These are phyloP conservation scores for Penicillium longicatenatum DNA, from an alignment of 495 filamentous ascomycete genomes.

Conservation along the genomic window DNA sequence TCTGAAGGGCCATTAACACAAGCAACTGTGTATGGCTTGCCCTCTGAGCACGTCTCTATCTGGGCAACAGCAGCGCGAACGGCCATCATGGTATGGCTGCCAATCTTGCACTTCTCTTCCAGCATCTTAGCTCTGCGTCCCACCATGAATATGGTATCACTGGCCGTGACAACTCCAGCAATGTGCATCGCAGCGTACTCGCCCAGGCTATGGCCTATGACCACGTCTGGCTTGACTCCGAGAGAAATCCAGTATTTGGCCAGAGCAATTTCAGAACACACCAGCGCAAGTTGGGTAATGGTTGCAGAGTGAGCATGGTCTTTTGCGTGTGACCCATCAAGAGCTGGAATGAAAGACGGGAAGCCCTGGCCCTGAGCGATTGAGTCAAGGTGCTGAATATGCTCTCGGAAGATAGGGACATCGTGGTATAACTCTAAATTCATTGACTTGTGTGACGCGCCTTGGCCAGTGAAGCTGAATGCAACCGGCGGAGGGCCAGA, in stretches of 20 bases:
- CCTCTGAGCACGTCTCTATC: background rate
- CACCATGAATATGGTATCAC: conserved; percentile 67
- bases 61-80: conserved; percentile 37
- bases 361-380: conserved; percentile 33
- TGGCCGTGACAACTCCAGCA: conserved; percentile 73
- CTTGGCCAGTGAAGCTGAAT: conserved; percentile 74
- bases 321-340: background rate
- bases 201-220: conserved; percentile 80
- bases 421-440: conserved; percentile 25
- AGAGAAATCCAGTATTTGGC: conserved; percentile 71
- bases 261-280: conserved; percentile 75
- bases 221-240: conserved; percentile 68
- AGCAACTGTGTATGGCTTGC: background rate
- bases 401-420: conserved; percentile 23
- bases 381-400: conserved; percentile 27
- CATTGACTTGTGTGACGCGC: conserved; percentile 51
- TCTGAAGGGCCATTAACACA: conserved; percentile 65
- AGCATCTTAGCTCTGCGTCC: conserved; percentile 31
- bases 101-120: conserved; percentile 14
- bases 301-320: background rate
- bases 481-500: background rate
- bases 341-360: conserved; percentile 19
- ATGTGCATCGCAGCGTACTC: conserved; percentile 84
- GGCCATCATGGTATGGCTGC: conserved; percentile 55
- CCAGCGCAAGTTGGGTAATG: conserved; percentile 62